A percentile compares a stretch with the other conserved stretches of the same genome.
phyloP scores from a whole-genome alignment of 2,329 filamentous ascomycete genomes.

The Sporothrix euskadiensis region DNA sequence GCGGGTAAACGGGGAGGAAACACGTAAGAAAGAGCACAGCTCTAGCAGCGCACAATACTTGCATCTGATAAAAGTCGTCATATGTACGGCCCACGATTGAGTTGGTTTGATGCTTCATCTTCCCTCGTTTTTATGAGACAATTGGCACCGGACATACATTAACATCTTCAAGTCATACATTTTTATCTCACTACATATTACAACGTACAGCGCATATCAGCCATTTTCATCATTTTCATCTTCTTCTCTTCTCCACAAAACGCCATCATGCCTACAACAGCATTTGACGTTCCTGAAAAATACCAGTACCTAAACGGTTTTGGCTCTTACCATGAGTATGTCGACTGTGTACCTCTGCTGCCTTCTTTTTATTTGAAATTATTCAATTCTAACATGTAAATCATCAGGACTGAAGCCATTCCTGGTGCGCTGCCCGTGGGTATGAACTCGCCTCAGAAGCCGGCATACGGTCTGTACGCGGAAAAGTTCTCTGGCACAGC shows the following conservation, averaged over 20 bases:
- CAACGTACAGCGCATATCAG: no score
- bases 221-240: no score
- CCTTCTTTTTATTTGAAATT: not conserved
- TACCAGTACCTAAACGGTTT: conserved; percentile 82
- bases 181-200: no score
- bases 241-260: not conserved
- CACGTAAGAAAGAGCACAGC: not conserved
- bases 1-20: not conserved
- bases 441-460: conserved; percentile 80
- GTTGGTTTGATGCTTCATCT: not conserved
- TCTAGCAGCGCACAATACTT: no score
- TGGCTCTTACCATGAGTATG: conserved; percentile 73
- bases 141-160: not conserved
- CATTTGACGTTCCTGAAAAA: conserved; percentile 52
- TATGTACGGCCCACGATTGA: not conserved
- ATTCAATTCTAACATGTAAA: conserved; percentile 3
- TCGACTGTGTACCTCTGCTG: not conserved
- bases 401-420: conserved; percentile 69
- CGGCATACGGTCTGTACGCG: conserved; percentile 74
- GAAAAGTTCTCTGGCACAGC: conserved; percentile 75
- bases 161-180: not conserved
- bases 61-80: not conserved
- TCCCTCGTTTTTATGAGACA: not conserved
- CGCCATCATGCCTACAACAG: conserved; percentile 51
- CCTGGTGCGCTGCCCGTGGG: conserved; percentile 74